These are phyloP conservation scores for Spathaspora gorwiae DNA, from an alignment of 805 yeast species.

Conservation along the genomic window DNA sequence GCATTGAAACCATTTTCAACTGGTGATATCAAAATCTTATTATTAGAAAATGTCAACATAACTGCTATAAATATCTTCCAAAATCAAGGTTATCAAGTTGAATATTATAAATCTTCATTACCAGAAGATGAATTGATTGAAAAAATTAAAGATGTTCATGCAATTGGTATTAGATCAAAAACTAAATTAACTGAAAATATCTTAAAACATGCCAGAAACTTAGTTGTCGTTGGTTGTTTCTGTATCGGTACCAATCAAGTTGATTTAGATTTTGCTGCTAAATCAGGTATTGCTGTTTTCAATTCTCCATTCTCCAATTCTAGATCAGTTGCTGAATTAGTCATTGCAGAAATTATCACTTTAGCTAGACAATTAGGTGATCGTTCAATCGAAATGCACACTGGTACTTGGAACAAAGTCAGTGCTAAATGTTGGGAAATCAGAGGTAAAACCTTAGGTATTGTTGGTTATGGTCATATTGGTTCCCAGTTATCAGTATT, in stretches of 20 bases:
- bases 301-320: slow-evolving; percentile 98
- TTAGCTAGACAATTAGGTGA: slow-evolving; percentile 96
- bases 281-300: slow-evolving; percentile 91
- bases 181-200: slow-evolving; percentile 81
- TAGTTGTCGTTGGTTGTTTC: slow-evolving; percentile 93
- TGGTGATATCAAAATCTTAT: slow-evolving; percentile 87
- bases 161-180: slow-evolving; percentile 96
- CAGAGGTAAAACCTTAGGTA: slow-evolving; percentile 96
- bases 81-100: slow-evolving; percentile 95
- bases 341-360: slow-evolving; percentile 89
- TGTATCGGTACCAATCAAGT: slow-evolving; percentile 99
- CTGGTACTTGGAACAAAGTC: slow-evolving; percentile 98
- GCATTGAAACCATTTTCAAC: slow-evolving; percentile 91
- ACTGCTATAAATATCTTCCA: slow-evolving; percentile 85
- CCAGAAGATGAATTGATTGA: slow-evolving; percentile 92
- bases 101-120: slow-evolving; percentile 82
- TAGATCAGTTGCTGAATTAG: slow-evolving; percentile 96
- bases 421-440: slow-evolving; percentile 96
- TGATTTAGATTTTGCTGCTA: slow-evolving; percentile 86
- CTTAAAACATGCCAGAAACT: slow-evolving; percentile 79
- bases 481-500: slow-evolving; percentile 95
- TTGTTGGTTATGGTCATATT: slow-evolving; percentile 96
- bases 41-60: slow-evolving; percentile 88
- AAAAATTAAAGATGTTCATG: slow-evolving; percentile 90
- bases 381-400: slow-evolving; percentile 91